A percentile compares a stretch with the other conserved stretches of the same genome.
Conservation (phyloP, 148 eudicot genomes). For the Pharnaceum exiguum region DNA sequence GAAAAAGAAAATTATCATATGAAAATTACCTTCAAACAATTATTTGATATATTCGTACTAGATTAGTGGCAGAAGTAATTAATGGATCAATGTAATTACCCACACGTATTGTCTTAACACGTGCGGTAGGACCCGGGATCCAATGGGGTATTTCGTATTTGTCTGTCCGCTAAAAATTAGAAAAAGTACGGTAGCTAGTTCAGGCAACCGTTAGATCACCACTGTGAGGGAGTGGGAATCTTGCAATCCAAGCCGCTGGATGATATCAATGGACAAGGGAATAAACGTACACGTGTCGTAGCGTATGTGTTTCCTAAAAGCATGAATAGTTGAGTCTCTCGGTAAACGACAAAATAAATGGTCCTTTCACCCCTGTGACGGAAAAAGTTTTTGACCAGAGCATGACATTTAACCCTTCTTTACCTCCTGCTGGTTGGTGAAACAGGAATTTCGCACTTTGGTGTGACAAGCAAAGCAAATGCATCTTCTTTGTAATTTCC, state of each 20-base stretch:
- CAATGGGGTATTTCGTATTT: neutral
- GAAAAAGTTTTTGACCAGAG: neutral
- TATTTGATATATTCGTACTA: no score
- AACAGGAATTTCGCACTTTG: neutral
- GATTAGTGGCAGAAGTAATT: no score
- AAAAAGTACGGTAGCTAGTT: slow-evolving; percentile 5
- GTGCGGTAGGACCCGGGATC: slow-evolving; percentile 11
- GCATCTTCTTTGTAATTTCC: neutral
- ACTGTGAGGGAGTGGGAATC: slow-evolving; percentile 7
- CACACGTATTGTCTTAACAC: neutral
- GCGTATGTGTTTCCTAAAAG: neutral
- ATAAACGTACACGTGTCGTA: slow-evolving; percentile 17
- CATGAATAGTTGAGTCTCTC: slow-evolving; percentile 10
- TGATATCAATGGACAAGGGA: neutral
- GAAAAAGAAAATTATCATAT: neutral
- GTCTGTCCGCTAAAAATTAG: neutral
- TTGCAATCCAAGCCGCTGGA: slow-evolving; percentile 16
- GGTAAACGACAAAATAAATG: slow-evolving; percentile 9
- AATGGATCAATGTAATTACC: no score
- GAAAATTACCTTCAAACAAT: no score
- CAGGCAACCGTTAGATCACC: slow-evolving; percentile 7
- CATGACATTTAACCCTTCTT: neutral
- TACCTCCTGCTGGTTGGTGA: no score
- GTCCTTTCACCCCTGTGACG: no score
- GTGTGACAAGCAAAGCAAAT: neutral